Evolutionary conservation across 75 land plant species (phyloP).

Genomic region (Selaginella tamariscina): DNA sequence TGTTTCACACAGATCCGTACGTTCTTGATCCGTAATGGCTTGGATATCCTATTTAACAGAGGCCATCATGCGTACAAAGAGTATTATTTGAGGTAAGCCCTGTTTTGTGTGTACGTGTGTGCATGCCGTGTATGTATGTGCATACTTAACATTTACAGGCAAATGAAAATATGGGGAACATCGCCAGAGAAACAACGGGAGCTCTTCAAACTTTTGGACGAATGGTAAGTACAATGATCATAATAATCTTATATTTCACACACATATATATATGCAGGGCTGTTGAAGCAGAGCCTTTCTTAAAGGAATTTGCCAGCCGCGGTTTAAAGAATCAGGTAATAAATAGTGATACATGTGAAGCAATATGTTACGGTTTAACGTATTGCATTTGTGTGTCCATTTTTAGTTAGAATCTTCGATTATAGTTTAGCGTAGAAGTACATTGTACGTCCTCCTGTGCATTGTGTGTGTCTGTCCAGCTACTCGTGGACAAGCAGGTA

Average conservation of each 20-base stretch:
- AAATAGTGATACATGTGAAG: conserved; percentile 44
- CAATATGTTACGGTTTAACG: too few species aligned
- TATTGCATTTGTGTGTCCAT: too few species aligned
- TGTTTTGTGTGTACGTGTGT: too few species aligned
- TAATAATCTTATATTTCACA: conserved; percentile 49
- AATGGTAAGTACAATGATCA: conserved; percentile 70
- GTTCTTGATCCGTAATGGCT: conserved; percentile 95
- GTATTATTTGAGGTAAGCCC: conserved; percentile 85
- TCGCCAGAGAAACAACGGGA: conserved; percentile 65
- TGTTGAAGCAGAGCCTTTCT: conserved; percentile 86
- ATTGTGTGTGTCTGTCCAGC: conserved; percentile 16
- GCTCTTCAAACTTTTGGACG: conserved; percentile 62
- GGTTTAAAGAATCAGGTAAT: conserved; percentile 60
- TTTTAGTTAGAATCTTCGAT: too few species aligned
- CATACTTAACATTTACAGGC: too few species aligned
- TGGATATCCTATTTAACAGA: conserved; percentile 62
- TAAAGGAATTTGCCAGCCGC: conserved; percentile 74
- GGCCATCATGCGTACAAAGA: conserved; percentile 61
- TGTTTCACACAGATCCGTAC: conserved; percentile 66
- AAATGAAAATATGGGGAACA: conserved; percentile 88
- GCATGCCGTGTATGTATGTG: conserved; percentile 3
- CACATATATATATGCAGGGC: conserved; percentile 76
- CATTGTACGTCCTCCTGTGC: too few species aligned
- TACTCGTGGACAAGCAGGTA: conserved; percentile 50
- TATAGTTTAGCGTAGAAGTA: too few species aligned